Evolutionary conservation across 2,329 filamentous ascomycete species (phyloP), one percentile per base, ranked within the genome.

Genomic region (Pseudogymnoascus sp.): DNA sequence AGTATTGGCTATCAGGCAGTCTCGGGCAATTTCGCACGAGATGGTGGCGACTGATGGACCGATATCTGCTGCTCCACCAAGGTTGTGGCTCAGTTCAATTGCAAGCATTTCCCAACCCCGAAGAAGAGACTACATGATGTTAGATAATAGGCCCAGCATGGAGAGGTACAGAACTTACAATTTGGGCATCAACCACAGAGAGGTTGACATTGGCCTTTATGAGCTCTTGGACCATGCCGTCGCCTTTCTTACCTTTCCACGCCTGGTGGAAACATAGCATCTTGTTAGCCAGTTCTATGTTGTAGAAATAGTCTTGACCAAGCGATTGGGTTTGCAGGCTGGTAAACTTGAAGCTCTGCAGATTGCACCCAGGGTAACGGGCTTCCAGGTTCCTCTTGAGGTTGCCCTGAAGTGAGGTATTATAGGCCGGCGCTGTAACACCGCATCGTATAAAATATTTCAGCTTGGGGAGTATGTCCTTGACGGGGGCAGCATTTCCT

Each of bases 111-210:
- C 92, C 91, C 93, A 97, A 61, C 90, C 89, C 68, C 90, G 86
- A 65, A 97, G 88, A 15, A 99, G 83, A 44, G 85, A 83, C 87
- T 90, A 68, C 36, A 62, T 62, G 10, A 21, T 50, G 66, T 77
- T 68, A 76, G 67, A 26, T 33, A 7, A 24, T 8, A 15, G 40
- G 5, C 4, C 11, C 31, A 40, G 17, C 21, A 36, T 15, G 39
- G 50, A 37, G 31, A 33, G 41, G 13, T 41, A 29, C 6, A 29
- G 4, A 35, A 78, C 86, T 75, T 79, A 90, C 86, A 66, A 94
- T 87, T 76, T 99, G 92, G 24, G 93, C 90, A 72, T 97, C 92
- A 35, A 99, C 91, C 35, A 96, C 79, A 24, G 92, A 96, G 60
- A 99, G 74, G 73, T 99, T 97, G 64, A 88, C 78, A 73, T 99